These are phyloP conservation scores for Salix caprea DNA, from an alignment of 345 rosid genomes.

Conservation along the genomic window DNA sequence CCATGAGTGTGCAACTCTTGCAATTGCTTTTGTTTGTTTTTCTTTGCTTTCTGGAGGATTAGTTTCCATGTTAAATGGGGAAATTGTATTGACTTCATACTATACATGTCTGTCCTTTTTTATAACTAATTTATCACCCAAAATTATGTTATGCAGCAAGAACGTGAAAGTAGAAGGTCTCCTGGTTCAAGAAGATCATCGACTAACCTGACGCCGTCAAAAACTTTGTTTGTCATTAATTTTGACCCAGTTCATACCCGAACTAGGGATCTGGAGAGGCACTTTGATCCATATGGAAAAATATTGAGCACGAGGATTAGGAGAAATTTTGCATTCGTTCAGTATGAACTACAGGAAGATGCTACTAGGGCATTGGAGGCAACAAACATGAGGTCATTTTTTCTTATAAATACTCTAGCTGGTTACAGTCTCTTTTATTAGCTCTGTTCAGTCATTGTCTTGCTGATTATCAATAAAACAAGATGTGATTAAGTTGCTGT, in stretches of 20 bases:
- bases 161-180: constrained; percentile 56
- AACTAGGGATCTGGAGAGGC: constrained; percentile 77
- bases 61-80: neutral
- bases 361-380: constrained; percentile 76
- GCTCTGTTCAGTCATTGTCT: neutral
- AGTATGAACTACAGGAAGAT: constrained; percentile 74
- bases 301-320: constrained; percentile 72
- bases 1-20: neutral
- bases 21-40: neutral
- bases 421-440: neutral
- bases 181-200: constrained; percentile 63
- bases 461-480: neutral
- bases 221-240: constrained; percentile 82
- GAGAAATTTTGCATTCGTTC: constrained; percentile 85
- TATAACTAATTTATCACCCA: neutral
- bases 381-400: constrained; percentile 56
- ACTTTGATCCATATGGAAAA: constrained; percentile 81
- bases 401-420: neutral
- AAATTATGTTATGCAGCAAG: constrained; percentile 39
- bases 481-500: neutral
- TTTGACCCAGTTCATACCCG: constrained; percentile 70
- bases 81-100: neutral
- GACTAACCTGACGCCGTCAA: constrained; percentile 56
- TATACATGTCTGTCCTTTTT: neutral
- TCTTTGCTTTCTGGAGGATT: neutral